Evolutionary conservation across 306 rosid genomes (phyloP).

Genomic region (Astragalus membranaceus): DNA sequence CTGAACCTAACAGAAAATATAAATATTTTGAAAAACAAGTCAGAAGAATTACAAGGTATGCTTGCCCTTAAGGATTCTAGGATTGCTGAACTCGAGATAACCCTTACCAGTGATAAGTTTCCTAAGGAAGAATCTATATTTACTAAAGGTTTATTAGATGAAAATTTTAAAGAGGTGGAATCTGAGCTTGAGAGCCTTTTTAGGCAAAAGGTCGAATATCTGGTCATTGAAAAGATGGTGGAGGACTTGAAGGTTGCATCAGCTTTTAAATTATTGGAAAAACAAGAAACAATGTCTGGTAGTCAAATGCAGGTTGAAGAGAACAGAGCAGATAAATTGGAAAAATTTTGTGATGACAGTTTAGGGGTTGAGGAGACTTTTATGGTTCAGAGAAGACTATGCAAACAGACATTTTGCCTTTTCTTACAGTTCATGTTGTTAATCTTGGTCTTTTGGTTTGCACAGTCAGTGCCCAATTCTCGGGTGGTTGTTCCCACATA

Average conservation of each 20-base stretch:
- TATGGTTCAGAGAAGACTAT: conserved; percentile 41
- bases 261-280: conserved; percentile 27
- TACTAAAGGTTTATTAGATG: conserved; percentile 24
- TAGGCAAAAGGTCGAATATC: conserved; percentile 48
- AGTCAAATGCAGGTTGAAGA: conserved; percentile 41
- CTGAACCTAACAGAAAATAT: conserved; percentile 42
- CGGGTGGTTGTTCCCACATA: conserved; percentile 66
- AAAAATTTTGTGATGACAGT: conserved; percentile 34
- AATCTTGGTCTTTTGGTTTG: conserved; percentile 35
- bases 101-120: conserved; percentile 27
- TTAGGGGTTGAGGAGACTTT: conserved; percentile 43
- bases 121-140: conserved; percentile 35
- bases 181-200: conserved; percentile 42
- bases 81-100: conserved; percentile 54
- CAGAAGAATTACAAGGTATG: conserved; percentile 37
- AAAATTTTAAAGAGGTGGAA: conserved; percentile 31
- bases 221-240: conserved; percentile 30
- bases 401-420: conserved; percentile 45
- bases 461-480: conserved; percentile 29
- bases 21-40: conserved; percentile 37
- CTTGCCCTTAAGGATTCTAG: conserved; percentile 43
- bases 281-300: conserved; percentile 36
- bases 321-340: conserved; percentile 41
- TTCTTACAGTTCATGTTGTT: conserved; percentile 44
- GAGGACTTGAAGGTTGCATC: conserved; percentile 40